phyloP scores from a whole-genome alignment of 1,139 yeast genomes.

The Geotrichum klebahnii region DNA sequence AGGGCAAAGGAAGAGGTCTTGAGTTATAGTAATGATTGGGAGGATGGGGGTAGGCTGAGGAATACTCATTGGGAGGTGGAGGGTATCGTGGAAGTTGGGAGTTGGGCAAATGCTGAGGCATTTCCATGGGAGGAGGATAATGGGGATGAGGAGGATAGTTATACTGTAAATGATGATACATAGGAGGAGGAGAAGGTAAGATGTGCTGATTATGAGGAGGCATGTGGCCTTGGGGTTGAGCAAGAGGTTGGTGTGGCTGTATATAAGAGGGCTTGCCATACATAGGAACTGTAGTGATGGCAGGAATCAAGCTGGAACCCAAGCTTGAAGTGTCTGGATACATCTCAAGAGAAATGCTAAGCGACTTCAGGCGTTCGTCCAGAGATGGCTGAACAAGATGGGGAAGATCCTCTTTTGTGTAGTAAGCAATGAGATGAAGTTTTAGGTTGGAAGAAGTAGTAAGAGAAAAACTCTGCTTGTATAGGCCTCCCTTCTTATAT shows the following conservation, averaged over 20 bases:
- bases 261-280: conserved; percentile 4
- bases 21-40: neutral
- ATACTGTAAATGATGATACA: conserved; percentile 2
- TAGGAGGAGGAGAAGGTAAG: neutral
- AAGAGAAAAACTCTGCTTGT: conserved; percentile 57
- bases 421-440: conserved; percentile 55
- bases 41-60: neutral
- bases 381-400: conserved; percentile 42
- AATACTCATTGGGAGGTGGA: conserved; percentile 4
- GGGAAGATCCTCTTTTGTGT: conserved; percentile 38
- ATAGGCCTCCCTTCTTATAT: conserved; percentile 48
- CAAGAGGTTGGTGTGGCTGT: conserved; percentile 1
- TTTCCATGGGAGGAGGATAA: conserved; percentile 2
- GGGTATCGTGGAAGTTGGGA: conserved; percentile 1
- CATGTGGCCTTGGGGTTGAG: neutral
- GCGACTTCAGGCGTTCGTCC: conserved; percentile 40
- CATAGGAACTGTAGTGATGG: conserved; percentile 31
- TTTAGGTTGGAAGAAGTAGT: conserved; percentile 50
- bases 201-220: neutral
- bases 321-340: conserved; percentile 39
- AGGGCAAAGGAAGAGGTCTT: neutral
- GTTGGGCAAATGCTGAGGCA: neutral
- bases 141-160: conserved; percentile 4
- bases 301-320: conserved; percentile 31
- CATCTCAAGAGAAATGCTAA: conserved; percentile 40